Percentiles rank a stretch among this genome's conserved stretches.
phyloP scores from a whole-genome alignment of 306 rosid species.

The Pterocarpus macrocarpus region DNA sequence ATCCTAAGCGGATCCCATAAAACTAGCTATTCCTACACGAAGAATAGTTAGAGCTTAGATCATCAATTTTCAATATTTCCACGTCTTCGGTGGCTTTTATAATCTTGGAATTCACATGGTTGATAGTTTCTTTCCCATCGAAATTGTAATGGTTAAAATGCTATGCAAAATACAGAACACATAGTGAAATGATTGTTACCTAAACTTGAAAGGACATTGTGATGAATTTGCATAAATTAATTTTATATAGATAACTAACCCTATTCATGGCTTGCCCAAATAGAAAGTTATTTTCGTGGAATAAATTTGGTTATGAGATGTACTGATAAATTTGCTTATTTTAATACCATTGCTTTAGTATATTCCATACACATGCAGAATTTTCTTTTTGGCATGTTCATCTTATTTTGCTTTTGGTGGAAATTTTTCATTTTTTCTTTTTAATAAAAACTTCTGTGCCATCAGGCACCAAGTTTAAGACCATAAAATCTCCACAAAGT shows the following conservation, averaged over 20 bases:
- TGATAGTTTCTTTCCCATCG: not conserved
- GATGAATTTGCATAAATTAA: not conserved
- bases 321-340: not conserved
- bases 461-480: not conserved
- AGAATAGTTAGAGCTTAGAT: not conserved
- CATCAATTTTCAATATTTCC: too few species aligned
- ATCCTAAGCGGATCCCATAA: slow-evolving; percentile 72
- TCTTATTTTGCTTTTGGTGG: slow-evolving; percentile 4
- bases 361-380: not conserved
- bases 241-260: too few species aligned
- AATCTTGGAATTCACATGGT: too few species aligned
- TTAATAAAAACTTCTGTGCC: not conserved
- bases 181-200: not conserved
- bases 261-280: too few species aligned
- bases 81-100: too few species aligned
- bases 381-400: not conserved
- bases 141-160: not conserved
- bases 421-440: not conserved
- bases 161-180: not conserved
- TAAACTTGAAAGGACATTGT: not conserved
- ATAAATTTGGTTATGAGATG: not conserved
- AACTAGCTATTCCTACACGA: not conserved
- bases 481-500: not conserved
- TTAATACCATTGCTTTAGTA: not conserved
- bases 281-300: too few species aligned